These are phyloP conservation scores for Trichoderma endophyticum DNA, from an alignment of 2,329 filamentous ascomycete genomes.

Conservation along the genomic window DNA sequence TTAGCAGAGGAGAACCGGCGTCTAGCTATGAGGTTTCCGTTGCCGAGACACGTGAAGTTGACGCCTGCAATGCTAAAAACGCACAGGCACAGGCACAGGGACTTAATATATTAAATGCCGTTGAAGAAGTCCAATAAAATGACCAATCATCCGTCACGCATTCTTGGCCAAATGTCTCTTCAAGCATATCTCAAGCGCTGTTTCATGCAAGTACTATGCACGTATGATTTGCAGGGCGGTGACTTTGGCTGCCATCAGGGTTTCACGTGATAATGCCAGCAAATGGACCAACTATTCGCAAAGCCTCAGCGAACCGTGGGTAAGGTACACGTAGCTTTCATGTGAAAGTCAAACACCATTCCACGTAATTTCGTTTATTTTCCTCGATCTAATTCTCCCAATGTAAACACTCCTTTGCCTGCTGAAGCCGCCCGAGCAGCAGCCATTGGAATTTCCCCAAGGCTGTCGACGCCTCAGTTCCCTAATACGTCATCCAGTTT, in stretches of 20 bases:
- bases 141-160: neutral
- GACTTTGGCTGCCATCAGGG: neutral
- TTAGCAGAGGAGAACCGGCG: neutral
- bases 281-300: neutral
- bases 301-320: neutral
- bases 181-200: neutral
- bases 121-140: neutral
- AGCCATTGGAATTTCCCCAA: neutral
- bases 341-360: conserved; percentile 6
- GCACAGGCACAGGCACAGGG: neutral
- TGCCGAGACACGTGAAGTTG: neutral
- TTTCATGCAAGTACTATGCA: neutral
- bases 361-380: neutral
- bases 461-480: neutral
- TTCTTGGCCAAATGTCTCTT: neutral
- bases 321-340: conserved; percentile 15
- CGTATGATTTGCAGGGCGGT: conserved; percentile 5
- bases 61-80: neutral
- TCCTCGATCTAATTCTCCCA: neutral
- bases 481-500: conserved; percentile 9
- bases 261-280: conserved; percentile 12
- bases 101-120: neutral
- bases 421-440: neutral
- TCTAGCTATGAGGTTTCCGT: neutral
- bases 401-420: neutral